phyloP scores from a whole-genome alignment of 306 rosid species.

The Trichosanthes truncata region DNA sequence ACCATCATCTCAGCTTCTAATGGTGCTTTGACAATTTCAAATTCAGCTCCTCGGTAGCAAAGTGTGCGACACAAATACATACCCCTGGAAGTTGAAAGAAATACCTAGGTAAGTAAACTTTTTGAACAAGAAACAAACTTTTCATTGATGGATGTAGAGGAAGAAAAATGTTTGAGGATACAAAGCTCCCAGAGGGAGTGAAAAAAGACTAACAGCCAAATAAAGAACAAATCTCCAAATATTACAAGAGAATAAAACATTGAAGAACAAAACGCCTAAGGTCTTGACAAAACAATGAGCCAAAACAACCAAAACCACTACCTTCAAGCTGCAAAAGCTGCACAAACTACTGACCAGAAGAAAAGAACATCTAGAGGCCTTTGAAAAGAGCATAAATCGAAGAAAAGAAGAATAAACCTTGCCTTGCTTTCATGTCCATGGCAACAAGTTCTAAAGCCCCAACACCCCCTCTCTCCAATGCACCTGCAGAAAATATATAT shows the following conservation, averaged over 20 bases:
- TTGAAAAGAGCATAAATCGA: background rate
- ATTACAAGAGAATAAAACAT: background rate
- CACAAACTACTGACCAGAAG: background rate
- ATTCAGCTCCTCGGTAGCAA: constrained; percentile 84
- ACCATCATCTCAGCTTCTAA: constrained; percentile 95
- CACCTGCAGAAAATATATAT: constrained; percentile 34
- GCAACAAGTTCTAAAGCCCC: constrained; percentile 99
- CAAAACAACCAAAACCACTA: background rate
- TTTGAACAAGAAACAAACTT: background rate
- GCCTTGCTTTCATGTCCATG: constrained; percentile 99
- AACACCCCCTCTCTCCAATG: constrained; percentile 93
- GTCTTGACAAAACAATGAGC: background rate
- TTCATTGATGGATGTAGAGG: background rate
- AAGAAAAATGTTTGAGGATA: background rate
- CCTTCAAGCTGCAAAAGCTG: background rate
- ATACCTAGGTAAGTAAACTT: background rate
- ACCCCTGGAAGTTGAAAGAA: constrained; percentile 54
- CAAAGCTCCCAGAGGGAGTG: background rate
- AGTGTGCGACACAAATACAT: constrained; percentile 96
- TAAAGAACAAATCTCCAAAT: background rate
- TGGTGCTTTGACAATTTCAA: constrained; percentile 84
- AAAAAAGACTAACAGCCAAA: background rate
- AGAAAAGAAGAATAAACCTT: constrained; percentile 2
- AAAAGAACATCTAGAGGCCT: background rate
- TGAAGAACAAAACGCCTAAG: background rate